phyloP scores from a whole-genome alignment of 129 eudicot genomes.

The Erigeron canadensis region DNA sequence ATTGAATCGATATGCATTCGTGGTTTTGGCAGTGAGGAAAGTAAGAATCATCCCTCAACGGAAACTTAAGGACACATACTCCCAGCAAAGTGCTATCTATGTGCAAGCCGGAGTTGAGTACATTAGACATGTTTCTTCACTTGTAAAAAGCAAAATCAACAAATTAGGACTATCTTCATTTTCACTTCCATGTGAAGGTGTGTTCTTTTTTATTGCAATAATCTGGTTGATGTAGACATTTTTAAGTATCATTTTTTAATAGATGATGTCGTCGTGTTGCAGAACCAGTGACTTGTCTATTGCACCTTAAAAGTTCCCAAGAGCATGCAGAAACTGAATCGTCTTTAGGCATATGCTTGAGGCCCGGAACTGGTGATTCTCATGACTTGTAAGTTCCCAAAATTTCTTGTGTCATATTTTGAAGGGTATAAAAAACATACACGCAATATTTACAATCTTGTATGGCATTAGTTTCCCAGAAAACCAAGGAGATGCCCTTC shows the following conservation, averaged over 20 bases:
- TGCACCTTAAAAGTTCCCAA: conserved; percentile 63
- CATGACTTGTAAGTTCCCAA: conserved; percentile 76
- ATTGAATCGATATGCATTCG: not conserved
- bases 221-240: no score
- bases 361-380: conserved; percentile 81
- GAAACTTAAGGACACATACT: conserved; percentile 72
- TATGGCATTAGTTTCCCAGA: conserved; percentile 73
- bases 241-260: not conserved
- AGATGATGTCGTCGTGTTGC: conserved; percentile 30
- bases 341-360: conserved; percentile 50
- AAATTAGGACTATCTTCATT: conserved; percentile 56
- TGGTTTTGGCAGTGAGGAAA: conserved; percentile 65
- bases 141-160: conserved; percentile 67
- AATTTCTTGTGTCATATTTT: not conserved
- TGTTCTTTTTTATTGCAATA: conserved; percentile 19
- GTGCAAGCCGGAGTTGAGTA: conserved; percentile 88
- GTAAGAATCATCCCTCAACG: conserved; percentile 77
- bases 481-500: conserved; percentile 81
- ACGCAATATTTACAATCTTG: not conserved
- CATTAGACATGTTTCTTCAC: conserved; percentile 82
- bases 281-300: conserved; percentile 62
- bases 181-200: conserved; percentile 72
- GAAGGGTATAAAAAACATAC: not conserved
- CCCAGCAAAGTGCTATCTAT: conserved; percentile 72
- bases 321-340: conserved; percentile 58